Evolutionary conservation across 345 rosid species (phyloP).

Genomic region (Gossypium anomalum): DNA sequence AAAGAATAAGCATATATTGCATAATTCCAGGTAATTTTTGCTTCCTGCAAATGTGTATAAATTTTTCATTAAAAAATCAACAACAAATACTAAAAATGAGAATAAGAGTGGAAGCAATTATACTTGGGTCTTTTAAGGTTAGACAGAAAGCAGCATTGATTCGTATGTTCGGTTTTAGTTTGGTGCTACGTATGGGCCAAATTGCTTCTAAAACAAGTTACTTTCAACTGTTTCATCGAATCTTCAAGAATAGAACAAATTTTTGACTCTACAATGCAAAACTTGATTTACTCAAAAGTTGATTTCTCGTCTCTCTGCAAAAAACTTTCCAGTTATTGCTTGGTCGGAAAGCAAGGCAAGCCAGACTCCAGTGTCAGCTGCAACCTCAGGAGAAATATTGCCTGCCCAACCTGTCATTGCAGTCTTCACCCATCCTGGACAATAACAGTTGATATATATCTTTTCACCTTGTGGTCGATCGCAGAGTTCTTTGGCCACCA

Average conservation of each 20-base stretch:
- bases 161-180: no score
- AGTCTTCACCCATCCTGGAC: slow-evolving; percentile 99
- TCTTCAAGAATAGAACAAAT: not conserved
- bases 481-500: slow-evolving; percentile 51
- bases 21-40: no score
- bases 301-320: slow-evolving; percentile 93
- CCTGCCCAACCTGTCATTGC: slow-evolving; percentile 97
- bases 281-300: slow-evolving; percentile 35
- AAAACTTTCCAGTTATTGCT: slow-evolving; percentile 74
- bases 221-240: not conserved
- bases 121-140: no score
- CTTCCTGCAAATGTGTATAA: no score
- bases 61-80: no score
- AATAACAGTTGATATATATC: slow-evolving; percentile 77
- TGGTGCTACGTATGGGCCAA: not conserved
- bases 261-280: not conserved
- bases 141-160: no score
- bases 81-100: no score
- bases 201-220: not conserved
- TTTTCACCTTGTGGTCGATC: slow-evolving; percentile 69
- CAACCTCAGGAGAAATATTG: slow-evolving; percentile 63
- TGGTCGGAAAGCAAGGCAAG: slow-evolving; percentile 77
- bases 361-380: slow-evolving; percentile 96
- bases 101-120: no score
- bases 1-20: no score